A percentile compares a stretch with the other conserved stretches of the same genome.
phyloP scores from a whole-genome alignment of 371 early-diverging fungal species.

The Sporodiniella umbellata region DNA sequence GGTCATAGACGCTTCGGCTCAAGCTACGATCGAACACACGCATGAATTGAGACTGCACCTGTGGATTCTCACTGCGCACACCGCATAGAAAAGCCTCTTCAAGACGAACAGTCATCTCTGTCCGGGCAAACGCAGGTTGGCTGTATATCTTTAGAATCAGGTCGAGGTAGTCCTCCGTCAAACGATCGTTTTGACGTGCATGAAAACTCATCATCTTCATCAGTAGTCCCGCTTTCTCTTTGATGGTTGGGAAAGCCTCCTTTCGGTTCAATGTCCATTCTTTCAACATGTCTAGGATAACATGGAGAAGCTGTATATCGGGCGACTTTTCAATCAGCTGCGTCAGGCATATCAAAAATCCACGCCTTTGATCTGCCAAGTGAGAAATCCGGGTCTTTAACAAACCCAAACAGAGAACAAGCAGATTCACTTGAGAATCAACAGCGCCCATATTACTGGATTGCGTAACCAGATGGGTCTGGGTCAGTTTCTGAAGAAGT shows the following conservation, averaged over 20 bases:
- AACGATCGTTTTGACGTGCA: constrained; percentile 57
- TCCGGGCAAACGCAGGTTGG: constrained; percentile 71
- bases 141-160: constrained; percentile 88
- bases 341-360: constrained; percentile 78
- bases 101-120: constrained; percentile 89
- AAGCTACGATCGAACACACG: constrained; percentile 81
- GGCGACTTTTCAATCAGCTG: constrained; percentile 82
- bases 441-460: constrained; percentile 9
- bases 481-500: constrained; percentile 77
- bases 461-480: constrained; percentile 62
- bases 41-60: constrained; percentile 77
- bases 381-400: constrained; percentile 75
- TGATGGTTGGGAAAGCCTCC: constrained; percentile 91
- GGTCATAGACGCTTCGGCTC: constrained; percentile 56
- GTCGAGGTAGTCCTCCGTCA: constrained; percentile 79
- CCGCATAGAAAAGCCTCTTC: constrained; percentile 95
- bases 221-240: constrained; percentile 91
- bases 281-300: constrained; percentile 78
- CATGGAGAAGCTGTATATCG: constrained; percentile 67
- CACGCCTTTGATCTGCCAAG: constrained; percentile 86
- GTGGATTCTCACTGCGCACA: constrained; percentile 72
- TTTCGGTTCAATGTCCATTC: constrained; percentile 82
- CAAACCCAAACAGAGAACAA: constrained; percentile 69
- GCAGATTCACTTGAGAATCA: constrained; percentile 59
- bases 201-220: constrained; percentile 88